These are phyloP conservation scores for Ilyonectria destructans DNA, from an alignment of 2,329 filamentous ascomycete species.

Conservation along the genomic window DNA sequence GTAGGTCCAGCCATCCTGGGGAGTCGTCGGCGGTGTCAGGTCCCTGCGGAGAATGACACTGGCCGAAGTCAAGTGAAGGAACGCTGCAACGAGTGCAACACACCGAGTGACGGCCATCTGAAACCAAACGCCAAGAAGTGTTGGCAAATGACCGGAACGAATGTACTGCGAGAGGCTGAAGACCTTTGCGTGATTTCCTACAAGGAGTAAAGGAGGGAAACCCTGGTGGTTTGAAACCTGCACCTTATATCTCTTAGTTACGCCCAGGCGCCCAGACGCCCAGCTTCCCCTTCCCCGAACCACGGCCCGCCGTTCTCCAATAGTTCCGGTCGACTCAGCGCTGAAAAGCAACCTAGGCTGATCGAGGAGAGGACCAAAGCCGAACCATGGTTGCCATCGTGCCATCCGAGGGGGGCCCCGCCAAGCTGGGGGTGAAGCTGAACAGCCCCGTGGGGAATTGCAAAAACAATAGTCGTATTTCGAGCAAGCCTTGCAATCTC, in stretches of 20 bases:
- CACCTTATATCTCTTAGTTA: conserved; percentile 40
- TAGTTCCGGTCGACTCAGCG: conserved; percentile 35
- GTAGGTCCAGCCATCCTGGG: conserved; percentile 43
- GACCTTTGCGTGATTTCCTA: conserved; percentile 30
- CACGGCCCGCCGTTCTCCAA: conserved; percentile 15
- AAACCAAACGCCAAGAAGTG: not conserved
- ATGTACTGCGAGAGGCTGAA: conserved; percentile 19
- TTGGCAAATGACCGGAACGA: conserved; percentile 29
- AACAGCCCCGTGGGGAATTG: not conserved
- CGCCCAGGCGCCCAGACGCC: conserved; percentile 16
- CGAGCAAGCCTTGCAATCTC: conserved; percentile 7
- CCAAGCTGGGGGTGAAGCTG: not conserved
- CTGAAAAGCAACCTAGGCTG: conserved; percentile 30
- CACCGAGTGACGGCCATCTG: conserved; percentile 35
- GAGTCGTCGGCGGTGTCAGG: conserved; percentile 39
- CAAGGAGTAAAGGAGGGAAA: conserved; percentile 24
- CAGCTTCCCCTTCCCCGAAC: not conserved
- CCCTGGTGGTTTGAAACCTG: conserved; percentile 19
- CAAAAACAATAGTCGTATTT: not conserved
- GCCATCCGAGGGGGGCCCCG: conserved; percentile 26
- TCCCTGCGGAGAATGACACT: conserved; percentile 42
- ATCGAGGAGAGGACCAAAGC: conserved; percentile 24
- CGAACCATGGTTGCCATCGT: conserved; percentile 33
- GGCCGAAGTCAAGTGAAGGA: conserved; percentile 42
- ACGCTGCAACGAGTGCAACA: conserved; percentile 42